Conservation (phyloP, 23 red algal species). For the Chondrus crispus region DNA sequence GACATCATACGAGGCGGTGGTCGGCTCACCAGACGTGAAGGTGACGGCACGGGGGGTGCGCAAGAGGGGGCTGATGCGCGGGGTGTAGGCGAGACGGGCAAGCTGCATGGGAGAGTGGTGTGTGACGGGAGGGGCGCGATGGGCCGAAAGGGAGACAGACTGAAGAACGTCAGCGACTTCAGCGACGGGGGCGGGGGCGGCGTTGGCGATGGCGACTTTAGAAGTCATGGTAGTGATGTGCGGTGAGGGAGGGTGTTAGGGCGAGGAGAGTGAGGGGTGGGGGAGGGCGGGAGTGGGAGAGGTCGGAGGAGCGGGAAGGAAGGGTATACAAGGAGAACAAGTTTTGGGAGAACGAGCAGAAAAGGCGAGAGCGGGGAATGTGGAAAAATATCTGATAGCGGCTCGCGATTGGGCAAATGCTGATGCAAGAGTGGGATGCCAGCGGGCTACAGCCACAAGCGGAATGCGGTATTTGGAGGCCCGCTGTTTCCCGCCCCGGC, state of each 20-base stretch:
- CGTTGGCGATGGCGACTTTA: neutral
- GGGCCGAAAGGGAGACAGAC: neutral
- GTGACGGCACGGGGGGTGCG: slow-evolving; percentile 9
- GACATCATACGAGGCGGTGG: slow-evolving; percentile 50
- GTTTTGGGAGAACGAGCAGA: too few relatives aligned
- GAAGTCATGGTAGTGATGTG: neutral
- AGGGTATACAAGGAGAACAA: too few relatives aligned
- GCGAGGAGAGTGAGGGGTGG: neutral
- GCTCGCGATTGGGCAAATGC: too few relatives aligned
- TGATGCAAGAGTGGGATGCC: too few relatives aligned
- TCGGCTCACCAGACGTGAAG: slow-evolving; percentile 49
- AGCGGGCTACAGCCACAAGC: too few relatives aligned
- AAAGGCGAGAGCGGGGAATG: too few relatives aligned
- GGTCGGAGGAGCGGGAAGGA: too few relatives aligned
- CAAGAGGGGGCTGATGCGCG: slow-evolving; percentile 61
- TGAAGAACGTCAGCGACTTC: neutral
- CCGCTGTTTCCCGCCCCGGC: too few relatives aligned
- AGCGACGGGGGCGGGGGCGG: neutral
- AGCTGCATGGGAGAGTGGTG: slow-evolving; percentile 63
- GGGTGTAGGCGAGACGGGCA: slow-evolving; percentile 66
- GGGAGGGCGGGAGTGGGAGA: neutral
- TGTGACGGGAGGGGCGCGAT: neutral
- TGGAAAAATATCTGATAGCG: too few relatives aligned
- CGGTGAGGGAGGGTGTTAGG: neutral
- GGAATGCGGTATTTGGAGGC: too few relatives aligned